Evolutionary conservation across 306 rosid genomes (phyloP).

Genomic region (Albizia julibrissin): DNA sequence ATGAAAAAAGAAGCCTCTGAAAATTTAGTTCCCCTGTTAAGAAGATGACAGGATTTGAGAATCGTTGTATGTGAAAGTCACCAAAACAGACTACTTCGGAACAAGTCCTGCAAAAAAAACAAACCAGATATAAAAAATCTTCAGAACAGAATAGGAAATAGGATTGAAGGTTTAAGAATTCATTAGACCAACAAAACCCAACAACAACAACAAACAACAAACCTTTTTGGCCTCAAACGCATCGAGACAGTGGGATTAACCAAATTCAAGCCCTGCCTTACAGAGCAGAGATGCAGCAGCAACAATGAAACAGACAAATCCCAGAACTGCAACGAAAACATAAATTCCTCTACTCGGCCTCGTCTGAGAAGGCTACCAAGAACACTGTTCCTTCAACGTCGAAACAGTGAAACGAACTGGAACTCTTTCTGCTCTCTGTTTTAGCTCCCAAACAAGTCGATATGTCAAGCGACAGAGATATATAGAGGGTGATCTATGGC

Average conservation of each 20-base stretch:
- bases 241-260: slow-evolving; percentile 59
- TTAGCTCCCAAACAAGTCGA: slow-evolving; percentile 1
- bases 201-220: not conserved
- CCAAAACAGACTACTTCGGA: slow-evolving; percentile 65
- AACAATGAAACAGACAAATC: slow-evolving; percentile 24
- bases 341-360: slow-evolving; percentile 56
- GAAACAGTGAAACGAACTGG: not conserved
- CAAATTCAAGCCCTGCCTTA: slow-evolving; percentile 43
- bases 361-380: slow-evolving; percentile 25
- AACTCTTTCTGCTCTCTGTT: slow-evolving; percentile 9
- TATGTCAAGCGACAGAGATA: not conserved
- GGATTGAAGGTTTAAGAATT: not conserved
- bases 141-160: not conserved
- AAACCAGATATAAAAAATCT: not conserved
- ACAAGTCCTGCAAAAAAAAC: slow-evolving; percentile 64
- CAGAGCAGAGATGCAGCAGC: slow-evolving; percentile 6
- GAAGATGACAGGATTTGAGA: slow-evolving; percentile 58
- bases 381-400: slow-evolving; percentile 27
- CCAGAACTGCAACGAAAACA: slow-evolving; percentile 82
- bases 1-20: not conserved
- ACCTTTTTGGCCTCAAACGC: slow-evolving; percentile 89
- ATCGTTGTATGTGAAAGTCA: slow-evolving; percentile 62
- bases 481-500: slow-evolving; percentile 46
- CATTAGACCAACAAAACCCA: too few relatives aligned
- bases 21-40: slow-evolving; percentile 61